Base-by-base conservation (phyloP, 2,329 filamentous ascomycete species). In the Shiraia sp. region DNA sequence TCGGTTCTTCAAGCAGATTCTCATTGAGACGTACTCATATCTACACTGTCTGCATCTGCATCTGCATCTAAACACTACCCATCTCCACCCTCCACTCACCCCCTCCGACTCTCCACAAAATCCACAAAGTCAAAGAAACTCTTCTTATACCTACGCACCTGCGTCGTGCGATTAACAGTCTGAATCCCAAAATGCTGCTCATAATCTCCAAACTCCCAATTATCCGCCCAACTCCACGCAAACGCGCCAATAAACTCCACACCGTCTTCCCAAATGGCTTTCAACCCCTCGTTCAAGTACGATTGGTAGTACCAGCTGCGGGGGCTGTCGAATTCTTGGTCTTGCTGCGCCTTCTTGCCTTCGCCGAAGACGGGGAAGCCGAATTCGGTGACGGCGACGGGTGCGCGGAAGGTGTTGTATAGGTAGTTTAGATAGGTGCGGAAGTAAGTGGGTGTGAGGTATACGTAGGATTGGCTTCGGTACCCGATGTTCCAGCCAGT, bases 401-500 rank as follows among this genome's bases (percentile, higher is more conserved):
- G 76, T 0, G 63, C 58, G 23, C 65, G 73, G 70, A 77, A 85
- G 0, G 77, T 82, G 60, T 82, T 82, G 71, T 76, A 80, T 2
- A 85, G 65, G 53, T 83, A 84, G 49, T 71, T 75, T 4, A 82
- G 69, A 47, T 79, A 77, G 38, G 70, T 72, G 37, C 79, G 73
- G n/a, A 85, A 72, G 50, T 81, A 83, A 2, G 71, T 73, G 0
- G 81, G 81, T 0, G 81, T 78, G 24, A 78, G 76, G 62, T 83
- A 82, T n/a, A 79, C 75, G 53, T 82, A 81, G 2, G 72, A 72
- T 24, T 79, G 68, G 2, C 78, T 80, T 10, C 73, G 69, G 47
- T 82, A 81, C 14, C 81, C 81, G 34, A 83, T 78, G 50, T 78
- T 70, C 81, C 81, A 84, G 2, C 79, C 79, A 22, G 74, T 74